Evolutionary conservation across 2,329 filamentous ascomycete species (phyloP), one percentile per base, ranked within the genome.

Genomic region (Colletotrichum truncatum): DNA sequence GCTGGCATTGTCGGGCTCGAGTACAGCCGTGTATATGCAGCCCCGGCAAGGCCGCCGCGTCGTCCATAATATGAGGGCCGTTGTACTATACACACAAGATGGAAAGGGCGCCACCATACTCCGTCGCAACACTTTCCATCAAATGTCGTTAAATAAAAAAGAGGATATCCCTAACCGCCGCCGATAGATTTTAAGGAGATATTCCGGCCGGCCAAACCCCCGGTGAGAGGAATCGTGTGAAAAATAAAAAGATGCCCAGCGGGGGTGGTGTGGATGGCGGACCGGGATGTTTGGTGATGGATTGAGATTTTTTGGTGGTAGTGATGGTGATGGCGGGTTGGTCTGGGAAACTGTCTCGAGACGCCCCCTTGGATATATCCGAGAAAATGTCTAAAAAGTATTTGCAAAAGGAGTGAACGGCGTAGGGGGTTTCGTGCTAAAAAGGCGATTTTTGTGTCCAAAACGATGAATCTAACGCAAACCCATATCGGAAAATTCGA

Each of bases 321-420:
- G 18, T 34, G 49, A 3, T 26, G 41, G 6, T 46, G 36, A 11
- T 55, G 63, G 34, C 32, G 21, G 21, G 6, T 49, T 38, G 45
- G 21, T 28, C 25, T 38, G n/a, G 28, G 32, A 25, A 41, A 25
- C 41, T 16, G 64, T 59, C 52, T 64, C 48, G 64, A 49, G 38
- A 64, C 59, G 52, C 28, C 60, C 38, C 26, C 14, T 43, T 59
- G 43, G 25, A n/a, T 45, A 36, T 58, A 57, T 71, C 63, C 56
- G 38, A 45, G 26, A 36, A 55, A 53, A 64, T 39, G 52, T 49
- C 52, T 56, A 52, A 58, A 57, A 34, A 36, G 51, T 49, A 51
- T 38, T 56, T 32, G 64, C 59, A 59, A 66, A 79, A 80, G 73
- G 79, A 81, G 73, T 73, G 79, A 76, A 80, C 73, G 76, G 78